Base-by-base conservation (phyloP, 2,329 filamentous ascomycete species). In the Colletotrichum sojae region DNA sequence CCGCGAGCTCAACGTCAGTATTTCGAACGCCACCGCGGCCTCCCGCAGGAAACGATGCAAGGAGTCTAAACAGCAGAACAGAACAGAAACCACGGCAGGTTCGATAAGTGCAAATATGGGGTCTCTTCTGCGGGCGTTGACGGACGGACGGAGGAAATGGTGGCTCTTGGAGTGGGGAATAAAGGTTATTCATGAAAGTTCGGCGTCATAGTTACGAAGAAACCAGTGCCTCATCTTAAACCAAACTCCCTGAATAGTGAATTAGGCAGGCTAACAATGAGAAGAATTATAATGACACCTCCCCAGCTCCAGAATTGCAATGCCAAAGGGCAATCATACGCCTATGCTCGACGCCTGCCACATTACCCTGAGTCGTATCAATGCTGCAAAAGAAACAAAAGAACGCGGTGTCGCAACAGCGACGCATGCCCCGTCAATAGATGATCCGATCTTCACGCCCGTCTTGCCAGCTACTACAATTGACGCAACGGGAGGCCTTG, bases 401-500 rank as follows among this genome's bases (percentile, higher is more conserved):
- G 12, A 49, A 49, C 46, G 2, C 2, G 10, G 8, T 20, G 5
- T n/a, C 8, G 46, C 2, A 16, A 46, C 6, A n/a, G 45, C 16
- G 16, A 36, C 31, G 31, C 10, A 9, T 43, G 4, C 16, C 12
- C 12, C 54, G 20, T 31, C 39, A 27, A 10, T 43, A 57, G 36
- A 25, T n/a, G 9, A 45, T 5, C 18, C 25, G 69, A 25, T 86
- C 84, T 71, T 86, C 85, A 60, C 85, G 77, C 1, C 85, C 85
- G 69, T 86, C 85, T 18, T 83, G 80, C 84, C 85, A 87, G 72
- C 83, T 86, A 12, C 83, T 85, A 72, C 84, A 87, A 66, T 85
- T 83, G 52, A 85, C 73, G 70, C 85, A 87, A 10, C 84, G 81
- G 39, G 77, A 67, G 20, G 82, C 78, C 84, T 85, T 15, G 6